These are phyloP conservation scores for Mesembryanthemum crystallinum DNA, from an alignment of 148 eudicot genomes.

Conservation along the genomic window DNA sequence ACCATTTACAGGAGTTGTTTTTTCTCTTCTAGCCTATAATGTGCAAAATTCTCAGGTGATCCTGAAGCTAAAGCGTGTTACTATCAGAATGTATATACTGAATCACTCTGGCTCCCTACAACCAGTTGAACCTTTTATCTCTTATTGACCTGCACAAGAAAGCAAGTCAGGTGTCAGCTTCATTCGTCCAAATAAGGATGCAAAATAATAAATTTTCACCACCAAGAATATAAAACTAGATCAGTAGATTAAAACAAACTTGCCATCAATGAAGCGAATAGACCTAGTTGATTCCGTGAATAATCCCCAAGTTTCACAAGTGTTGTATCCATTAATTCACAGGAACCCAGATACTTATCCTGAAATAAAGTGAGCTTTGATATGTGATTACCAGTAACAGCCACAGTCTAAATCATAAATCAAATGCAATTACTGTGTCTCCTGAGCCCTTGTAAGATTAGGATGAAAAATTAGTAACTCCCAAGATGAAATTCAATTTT, in stretches of 20 bases:
- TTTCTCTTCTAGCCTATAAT: background rate
- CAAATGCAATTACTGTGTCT: background rate
- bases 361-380: background rate
- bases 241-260: conserved; percentile 3
- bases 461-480: background rate
- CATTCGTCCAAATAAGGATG: background rate
- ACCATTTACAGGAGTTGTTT: background rate
- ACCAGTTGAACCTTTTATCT: background rate
- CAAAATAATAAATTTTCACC: background rate
- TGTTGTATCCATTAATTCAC: background rate
- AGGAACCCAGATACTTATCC: background rate
- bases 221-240: conserved; percentile 5
- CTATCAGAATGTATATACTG: background rate
- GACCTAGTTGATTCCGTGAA: background rate
- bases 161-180: background rate
- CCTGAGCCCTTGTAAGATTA: background rate
- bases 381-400: background rate
- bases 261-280: background rate
- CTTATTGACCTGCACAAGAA: background rate
- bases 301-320: background rate
- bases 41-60: background rate
- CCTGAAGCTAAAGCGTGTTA: conserved; percentile 2
- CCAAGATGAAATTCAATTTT: background rate
- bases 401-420: background rate
- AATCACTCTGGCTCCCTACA: background rate